Conservation (phyloP, 192 early-diverging fungal genomes). For the Coemansia reversa region DNA sequence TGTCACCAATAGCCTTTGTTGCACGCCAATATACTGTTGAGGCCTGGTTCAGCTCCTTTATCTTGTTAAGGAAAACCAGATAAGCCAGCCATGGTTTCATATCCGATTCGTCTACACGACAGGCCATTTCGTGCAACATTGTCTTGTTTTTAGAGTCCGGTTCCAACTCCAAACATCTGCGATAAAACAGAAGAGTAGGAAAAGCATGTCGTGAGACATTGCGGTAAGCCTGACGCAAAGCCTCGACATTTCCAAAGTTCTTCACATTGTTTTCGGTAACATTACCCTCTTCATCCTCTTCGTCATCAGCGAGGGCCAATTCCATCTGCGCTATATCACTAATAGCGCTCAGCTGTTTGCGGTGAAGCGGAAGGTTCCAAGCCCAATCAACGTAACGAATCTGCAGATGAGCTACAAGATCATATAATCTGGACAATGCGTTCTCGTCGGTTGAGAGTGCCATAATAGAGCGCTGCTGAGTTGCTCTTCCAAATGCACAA, state of each 20-base stretch:
- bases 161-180: slow-evolving; percentile 64
- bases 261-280: not conserved
- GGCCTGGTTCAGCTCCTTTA: slow-evolving; percentile 18
- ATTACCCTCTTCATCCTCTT: not conserved
- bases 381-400: slow-evolving; percentile 63
- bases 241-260: slow-evolving; percentile 31
- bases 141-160: slow-evolving; percentile 20
- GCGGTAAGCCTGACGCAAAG: slow-evolving; percentile 54
- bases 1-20: slow-evolving; percentile 16
- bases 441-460: slow-evolving; percentile 52
- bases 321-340: slow-evolving; percentile 5
- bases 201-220: slow-evolving; percentile 57
- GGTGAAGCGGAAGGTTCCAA: slow-evolving; percentile 13
- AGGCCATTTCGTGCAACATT: slow-evolving; percentile 39
- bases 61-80: slow-evolving; percentile 18
- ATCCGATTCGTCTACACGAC: slow-evolving; percentile 23
- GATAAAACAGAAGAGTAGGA: slow-evolving; percentile 62
- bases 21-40: slow-evolving; percentile 41
- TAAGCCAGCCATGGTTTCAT: slow-evolving; percentile 36
- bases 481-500: slow-evolving; percentile 53
- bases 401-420: slow-evolving; percentile 57
- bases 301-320: slow-evolving; percentile 14
- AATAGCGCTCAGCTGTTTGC: slow-evolving; percentile 1
- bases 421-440: slow-evolving; percentile 50
- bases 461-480: slow-evolving; percentile 26